Conservation (phyloP, 805 yeast species). For the Tetrapisispora taiwanensis region DNA sequence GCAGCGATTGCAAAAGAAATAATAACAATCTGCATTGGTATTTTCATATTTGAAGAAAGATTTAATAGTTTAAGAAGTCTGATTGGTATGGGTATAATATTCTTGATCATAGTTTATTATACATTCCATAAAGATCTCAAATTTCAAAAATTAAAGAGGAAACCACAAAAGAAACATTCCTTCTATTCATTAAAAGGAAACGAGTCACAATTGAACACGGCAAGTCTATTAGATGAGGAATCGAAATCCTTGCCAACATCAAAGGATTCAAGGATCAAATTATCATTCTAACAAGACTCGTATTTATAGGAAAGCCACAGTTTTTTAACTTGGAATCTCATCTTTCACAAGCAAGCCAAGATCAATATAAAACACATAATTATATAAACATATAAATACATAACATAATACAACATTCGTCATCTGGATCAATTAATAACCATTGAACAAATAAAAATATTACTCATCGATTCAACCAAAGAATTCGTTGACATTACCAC, state of each 20-base stretch:
- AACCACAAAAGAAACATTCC: background rate
- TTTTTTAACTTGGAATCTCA: too few species aligned
- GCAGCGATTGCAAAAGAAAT: constrained; percentile 92
- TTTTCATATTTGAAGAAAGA: constrained; percentile 61
- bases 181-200: background rate
- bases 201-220: background rate
- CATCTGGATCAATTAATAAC: too few species aligned
- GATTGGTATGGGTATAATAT: constrained; percentile 63
- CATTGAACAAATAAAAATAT: too few species aligned
- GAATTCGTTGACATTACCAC: too few species aligned
- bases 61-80: constrained; percentile 52
- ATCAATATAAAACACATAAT: too few species aligned
- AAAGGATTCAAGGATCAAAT: background rate
- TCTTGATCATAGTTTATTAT: constrained; percentile 74
- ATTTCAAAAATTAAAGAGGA: background rate
- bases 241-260: background rate
- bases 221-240: background rate
- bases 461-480: too few species aligned
- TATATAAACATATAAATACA: too few species aligned
- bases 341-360: too few species aligned
- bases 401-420: too few species aligned
- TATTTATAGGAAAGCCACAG: background rate
- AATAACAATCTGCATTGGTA: constrained; percentile 62
- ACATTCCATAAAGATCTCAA: constrained; percentile 34
- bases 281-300: background rate